Evolutionary conservation across 495 filamentous ascomycete genomes (phyloP), one percentile per base, ranked within the genome.

Genomic region (Aspergillus bridgeri): DNA sequence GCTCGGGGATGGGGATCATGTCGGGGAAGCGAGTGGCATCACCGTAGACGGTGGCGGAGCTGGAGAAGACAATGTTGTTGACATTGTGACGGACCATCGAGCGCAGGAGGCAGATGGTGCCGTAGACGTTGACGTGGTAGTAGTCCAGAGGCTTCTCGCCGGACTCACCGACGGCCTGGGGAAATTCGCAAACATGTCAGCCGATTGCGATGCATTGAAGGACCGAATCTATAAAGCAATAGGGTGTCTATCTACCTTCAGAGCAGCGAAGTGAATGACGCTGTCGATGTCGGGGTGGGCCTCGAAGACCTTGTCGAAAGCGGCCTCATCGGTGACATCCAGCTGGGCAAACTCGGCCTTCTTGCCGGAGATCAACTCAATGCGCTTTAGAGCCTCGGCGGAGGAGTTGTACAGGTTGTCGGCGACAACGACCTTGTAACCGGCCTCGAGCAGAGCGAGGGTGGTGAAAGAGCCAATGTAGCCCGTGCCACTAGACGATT

Each of bases 381-480:
- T 92, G 72, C 94, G 92, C 70, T 92, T 89, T 56, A 98, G 73
- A 51, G 86, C 88, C 69, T 96, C 95, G 63, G 83, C 76, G 33
- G 90, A 96, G 27, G 95, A 96, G 72, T 98, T 98, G 84, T 92
- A 95, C 53, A 98, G 83, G 75, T 86, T 97, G 76, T 98, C 94
- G 57, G 91, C 86, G 56, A 98, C 89, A 63, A 98, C 88, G 51
- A 98, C 95, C 68, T 97, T 88, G 81, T 97, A 97, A 71, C 86
- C 92, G 66, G 92, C 89, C 65, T 96, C 81, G 61, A 98, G 89
- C 20, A 98, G 88, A 38, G 92, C 89, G 53, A 98, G 86, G 55
- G 87, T 79, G 53, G 94, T 98, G 83, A 98, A 98, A 43, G 94
- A 98, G 64, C 94, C 94, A 73, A 98, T 98, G 81, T 98, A 98